These are phyloP conservation scores for Neckera pumila DNA, from an alignment of 225 moss, liverwort and hornwort genomes.

Conservation along the genomic window DNA sequence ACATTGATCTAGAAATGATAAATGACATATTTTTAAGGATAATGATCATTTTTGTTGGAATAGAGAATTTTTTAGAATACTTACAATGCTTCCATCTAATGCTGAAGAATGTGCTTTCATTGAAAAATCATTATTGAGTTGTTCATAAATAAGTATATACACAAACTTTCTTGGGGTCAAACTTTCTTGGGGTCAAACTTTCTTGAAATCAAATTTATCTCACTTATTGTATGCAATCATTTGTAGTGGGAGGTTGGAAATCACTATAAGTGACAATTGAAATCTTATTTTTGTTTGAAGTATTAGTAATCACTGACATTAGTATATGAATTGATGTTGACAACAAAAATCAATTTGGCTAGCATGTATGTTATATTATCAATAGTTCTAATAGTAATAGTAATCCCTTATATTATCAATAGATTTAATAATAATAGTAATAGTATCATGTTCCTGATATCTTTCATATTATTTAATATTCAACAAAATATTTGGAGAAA, in stretches of 20 bases:
- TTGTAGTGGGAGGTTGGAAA: neutral
- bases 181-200: neutral
- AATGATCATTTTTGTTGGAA: neutral
- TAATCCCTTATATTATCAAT: neutral
- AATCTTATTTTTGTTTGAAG: neutral
- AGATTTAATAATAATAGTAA: neutral
- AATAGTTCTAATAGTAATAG: neutral
- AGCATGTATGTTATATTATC: neutral
- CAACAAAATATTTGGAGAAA: fast-evolving
- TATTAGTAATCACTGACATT: neutral
- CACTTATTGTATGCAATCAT: neutral
- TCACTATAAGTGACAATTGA: neutral
- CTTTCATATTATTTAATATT: too few relatives aligned
- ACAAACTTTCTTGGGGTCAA: neutral
- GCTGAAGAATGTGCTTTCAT: neutral
- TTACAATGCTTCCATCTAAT: neutral
- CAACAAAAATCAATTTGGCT: neutral
- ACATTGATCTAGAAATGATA: neutral
- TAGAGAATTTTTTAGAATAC: neutral
- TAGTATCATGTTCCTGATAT: neutral
- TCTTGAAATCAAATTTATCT: neutral
- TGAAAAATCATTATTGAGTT: neutral
- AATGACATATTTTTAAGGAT: neutral
- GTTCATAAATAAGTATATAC: neutral
- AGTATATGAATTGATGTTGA: neutral